Conservation (phyloP, 345 rosid genomes). For the Adansonia digitata region DNA sequence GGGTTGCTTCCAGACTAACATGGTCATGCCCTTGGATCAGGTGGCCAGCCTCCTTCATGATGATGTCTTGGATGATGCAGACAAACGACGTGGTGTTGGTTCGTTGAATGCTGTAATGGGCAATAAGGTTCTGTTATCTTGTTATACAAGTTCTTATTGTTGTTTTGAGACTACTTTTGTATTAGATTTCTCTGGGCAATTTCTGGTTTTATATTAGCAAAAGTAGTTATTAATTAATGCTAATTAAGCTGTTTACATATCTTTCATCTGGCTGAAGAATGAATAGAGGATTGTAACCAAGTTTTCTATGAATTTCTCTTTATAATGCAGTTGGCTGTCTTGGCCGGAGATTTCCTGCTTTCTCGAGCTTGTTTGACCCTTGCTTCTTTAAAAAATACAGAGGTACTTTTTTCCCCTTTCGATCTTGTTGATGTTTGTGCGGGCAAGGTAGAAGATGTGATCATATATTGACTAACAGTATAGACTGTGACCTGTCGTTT, state of each 20-base stretch:
- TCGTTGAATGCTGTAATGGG: slow-evolving; percentile 87
- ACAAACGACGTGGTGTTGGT: slow-evolving; percentile 84
- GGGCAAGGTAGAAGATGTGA: background rate
- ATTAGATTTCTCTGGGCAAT: background rate
- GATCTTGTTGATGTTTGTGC: background rate
- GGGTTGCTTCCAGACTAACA: background rate
- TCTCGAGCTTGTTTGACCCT: slow-evolving; percentile 89
- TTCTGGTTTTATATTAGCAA: background rate
- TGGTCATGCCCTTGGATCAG: slow-evolving; percentile 21
- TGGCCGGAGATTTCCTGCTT: slow-evolving; percentile 91
- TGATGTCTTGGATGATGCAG: slow-evolving; percentile 95
- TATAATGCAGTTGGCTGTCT: slow-evolving; percentile 66
- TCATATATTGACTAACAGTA: background rate
- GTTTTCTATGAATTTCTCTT: background rate
- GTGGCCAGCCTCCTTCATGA: slow-evolving; percentile 89
- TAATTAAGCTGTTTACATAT: background rate
- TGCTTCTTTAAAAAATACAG: slow-evolving; percentile 81
- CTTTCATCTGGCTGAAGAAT: background rate
- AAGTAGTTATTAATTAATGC: background rate
- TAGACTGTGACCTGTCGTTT: background rate
- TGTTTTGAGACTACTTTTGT: background rate
- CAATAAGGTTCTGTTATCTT: slow-evolving; percentile 54
- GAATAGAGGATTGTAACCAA: background rate
- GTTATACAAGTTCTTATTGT: background rate
- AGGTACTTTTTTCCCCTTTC: slow-evolving; percentile 33